Conservation (phyloP, 768 basidiomycete species). For the Leccinellum rugosiceps region DNA sequence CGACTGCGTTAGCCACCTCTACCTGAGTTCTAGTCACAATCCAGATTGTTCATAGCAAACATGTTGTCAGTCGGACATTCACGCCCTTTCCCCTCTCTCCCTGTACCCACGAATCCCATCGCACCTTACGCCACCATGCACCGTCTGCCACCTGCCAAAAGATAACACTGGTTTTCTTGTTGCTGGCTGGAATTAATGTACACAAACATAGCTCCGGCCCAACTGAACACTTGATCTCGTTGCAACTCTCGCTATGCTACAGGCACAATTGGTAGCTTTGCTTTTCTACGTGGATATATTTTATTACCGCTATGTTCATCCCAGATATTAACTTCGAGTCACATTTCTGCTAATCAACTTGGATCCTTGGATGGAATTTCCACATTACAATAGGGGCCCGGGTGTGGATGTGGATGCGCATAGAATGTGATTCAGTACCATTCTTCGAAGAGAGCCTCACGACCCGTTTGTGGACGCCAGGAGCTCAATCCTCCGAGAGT, state of each 20-base stretch:
- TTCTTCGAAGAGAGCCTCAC: not conserved
- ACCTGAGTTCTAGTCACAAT: slow-evolving; percentile 5
- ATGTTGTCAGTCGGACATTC: not conserved
- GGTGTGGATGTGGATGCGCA: not conserved
- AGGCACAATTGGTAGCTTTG: slow-evolving; percentile 14
- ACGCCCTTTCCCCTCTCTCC: not conserved
- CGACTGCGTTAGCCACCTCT: slow-evolving; percentile 19
- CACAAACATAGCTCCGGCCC: not conserved
- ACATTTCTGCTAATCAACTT: slow-evolving; percentile 14
- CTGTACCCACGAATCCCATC: not conserved
- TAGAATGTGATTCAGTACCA: not conserved
- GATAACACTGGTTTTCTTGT: slow-evolving; percentile 3
- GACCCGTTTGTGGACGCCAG: not conserved
- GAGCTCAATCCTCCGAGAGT: not conserved
- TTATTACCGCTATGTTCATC: slow-evolving; percentile 28
- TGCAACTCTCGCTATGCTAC: slow-evolving; percentile 8
- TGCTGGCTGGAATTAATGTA: slow-evolving; percentile 5
- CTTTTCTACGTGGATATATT: slow-evolving; percentile 24
- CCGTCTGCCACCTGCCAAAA: slow-evolving; percentile 3
- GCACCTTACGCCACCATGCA: not conserved
- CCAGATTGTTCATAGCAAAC: slow-evolving; percentile 9
- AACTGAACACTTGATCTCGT: slow-evolving; percentile 1
- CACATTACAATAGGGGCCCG: slow-evolving; percentile 2
- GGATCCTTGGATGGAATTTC: slow-evolving; percentile 12
- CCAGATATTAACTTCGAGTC: slow-evolving; percentile 14